Evolutionary conservation across 2,329 filamentous ascomycete species (phyloP).

Genomic region (Keithomyces neogunnii): DNA sequence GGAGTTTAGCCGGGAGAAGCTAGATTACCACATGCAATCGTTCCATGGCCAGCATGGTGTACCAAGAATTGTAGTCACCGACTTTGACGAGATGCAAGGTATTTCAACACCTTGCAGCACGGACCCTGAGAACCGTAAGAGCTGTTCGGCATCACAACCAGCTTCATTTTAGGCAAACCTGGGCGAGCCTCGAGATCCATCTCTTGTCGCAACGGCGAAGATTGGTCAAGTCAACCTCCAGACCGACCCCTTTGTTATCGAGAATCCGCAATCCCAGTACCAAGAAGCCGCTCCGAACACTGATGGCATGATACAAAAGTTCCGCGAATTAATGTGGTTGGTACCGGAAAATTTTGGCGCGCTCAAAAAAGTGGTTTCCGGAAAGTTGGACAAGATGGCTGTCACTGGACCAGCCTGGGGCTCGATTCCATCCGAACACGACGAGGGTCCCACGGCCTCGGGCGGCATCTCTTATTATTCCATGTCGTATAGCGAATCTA

Average conservation of each 20-base stretch:
- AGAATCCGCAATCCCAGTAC: background rate
- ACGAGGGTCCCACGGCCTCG: background rate
- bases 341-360: no score
- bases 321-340: no score
- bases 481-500: background rate
- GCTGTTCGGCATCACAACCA: background rate
- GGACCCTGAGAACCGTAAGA: no score
- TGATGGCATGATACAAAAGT: background rate
- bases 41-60: background rate
- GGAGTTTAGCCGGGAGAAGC: background rate
- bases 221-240: background rate
- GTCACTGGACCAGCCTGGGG: no score
- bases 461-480: background rate
- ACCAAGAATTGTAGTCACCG: no score
- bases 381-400: no score
- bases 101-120: no score
- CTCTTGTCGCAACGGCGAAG: background rate
- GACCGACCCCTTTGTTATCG: background rate
- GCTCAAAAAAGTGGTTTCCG: no score
- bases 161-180: slow-evolving; percentile 1
- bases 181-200: slow-evolving; percentile 1
- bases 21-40: background rate
- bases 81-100: background rate
- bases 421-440: background rate
- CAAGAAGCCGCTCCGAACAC: background rate